Percentiles rank a stretch among this genome's conserved stretches.
Conservation (phyloP, 495 filamentous ascomycete species). For the Aspergillus haitiensis region DNA sequence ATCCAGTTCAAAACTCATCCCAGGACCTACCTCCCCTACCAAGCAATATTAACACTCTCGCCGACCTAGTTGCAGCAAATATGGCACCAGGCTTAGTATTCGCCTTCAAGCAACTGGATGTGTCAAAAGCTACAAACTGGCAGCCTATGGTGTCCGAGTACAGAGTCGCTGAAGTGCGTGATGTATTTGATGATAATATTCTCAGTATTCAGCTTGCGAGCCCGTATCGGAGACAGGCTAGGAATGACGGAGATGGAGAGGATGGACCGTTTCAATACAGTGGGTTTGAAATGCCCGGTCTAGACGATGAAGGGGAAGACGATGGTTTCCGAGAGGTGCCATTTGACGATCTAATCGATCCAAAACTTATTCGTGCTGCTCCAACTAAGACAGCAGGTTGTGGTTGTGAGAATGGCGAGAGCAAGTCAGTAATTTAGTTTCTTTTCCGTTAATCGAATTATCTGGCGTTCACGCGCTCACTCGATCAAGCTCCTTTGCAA, state of each 20-base stretch:
- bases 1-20: constrained; percentile 22
- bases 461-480: constrained; percentile 37
- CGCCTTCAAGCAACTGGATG: constrained; percentile 73
- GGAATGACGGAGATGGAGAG: constrained; percentile 50
- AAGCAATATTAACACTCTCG: constrained; percentile 55
- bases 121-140: constrained; percentile 76
- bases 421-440: constrained; percentile 47
- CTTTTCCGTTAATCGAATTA: constrained; percentile 27
- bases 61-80: constrained; percentile 52
- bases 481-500: constrained; percentile 36
- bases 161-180: constrained; percentile 64
- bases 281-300: constrained; percentile 67
- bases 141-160: constrained; percentile 69
- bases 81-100: constrained; percentile 66
- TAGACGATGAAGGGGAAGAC: constrained; percentile 54
- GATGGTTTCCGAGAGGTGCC: constrained; percentile 53
- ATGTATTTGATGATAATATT: constrained; percentile 44
- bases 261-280: constrained; percentile 60
- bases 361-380: constrained; percentile 56
- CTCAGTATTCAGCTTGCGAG: constrained; percentile 66
- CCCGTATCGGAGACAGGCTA: constrained; percentile 59
- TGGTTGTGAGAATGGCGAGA: constrained; percentile 33
- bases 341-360: constrained; percentile 60
- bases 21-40: constrained; percentile 67
- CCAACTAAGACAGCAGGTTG: constrained; percentile 17